phyloP scores from a whole-genome alignment of 2,329 filamentous ascomycete species.

The Beauveria bassiana region DNA sequence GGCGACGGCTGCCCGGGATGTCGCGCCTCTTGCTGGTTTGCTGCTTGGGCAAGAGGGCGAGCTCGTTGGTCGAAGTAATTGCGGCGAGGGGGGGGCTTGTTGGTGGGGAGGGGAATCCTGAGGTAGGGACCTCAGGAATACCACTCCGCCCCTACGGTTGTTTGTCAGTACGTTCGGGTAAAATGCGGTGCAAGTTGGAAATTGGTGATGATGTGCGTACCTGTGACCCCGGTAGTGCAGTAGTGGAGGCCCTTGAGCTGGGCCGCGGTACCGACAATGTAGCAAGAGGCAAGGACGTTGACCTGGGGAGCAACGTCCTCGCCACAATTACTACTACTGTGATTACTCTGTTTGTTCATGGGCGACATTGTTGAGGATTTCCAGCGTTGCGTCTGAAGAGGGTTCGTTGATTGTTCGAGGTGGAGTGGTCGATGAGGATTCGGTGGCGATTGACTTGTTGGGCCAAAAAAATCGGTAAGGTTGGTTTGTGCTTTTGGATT shows the following conservation, averaged over 20 bases:
- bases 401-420: neutral
- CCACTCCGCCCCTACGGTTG: slow-evolving; percentile 66
- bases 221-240: slow-evolving; percentile 85
- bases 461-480: neutral
- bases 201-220: slow-evolving; percentile 34
- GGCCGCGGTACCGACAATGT: slow-evolving; percentile 68
- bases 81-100: slow-evolving; percentile 85
- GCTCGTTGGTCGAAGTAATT: slow-evolving; percentile 59
- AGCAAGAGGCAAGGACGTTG: slow-evolving; percentile 86
- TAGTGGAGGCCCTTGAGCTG: slow-evolving; percentile 82
- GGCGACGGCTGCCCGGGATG: slow-evolving; percentile 31
- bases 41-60: slow-evolving; percentile 54
- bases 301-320: slow-evolving; percentile 55
- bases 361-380: slow-evolving; percentile 44
- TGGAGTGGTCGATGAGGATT: neutral
- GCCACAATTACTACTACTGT: slow-evolving; percentile 71
- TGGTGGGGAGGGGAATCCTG: slow-evolving; percentile 76
- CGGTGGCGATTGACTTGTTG: slow-evolving; percentile 1
- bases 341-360: slow-evolving; percentile 64
- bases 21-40: slow-evolving; percentile 28
- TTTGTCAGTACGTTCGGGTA: neutral
- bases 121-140: slow-evolving; percentile 87
- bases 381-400: slow-evolving; percentile 13
- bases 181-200: too few species aligned
- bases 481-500: neutral